phyloP scores from a whole-genome alignment of 345 rosid genomes.

The Lumnitzera littorea region DNA sequence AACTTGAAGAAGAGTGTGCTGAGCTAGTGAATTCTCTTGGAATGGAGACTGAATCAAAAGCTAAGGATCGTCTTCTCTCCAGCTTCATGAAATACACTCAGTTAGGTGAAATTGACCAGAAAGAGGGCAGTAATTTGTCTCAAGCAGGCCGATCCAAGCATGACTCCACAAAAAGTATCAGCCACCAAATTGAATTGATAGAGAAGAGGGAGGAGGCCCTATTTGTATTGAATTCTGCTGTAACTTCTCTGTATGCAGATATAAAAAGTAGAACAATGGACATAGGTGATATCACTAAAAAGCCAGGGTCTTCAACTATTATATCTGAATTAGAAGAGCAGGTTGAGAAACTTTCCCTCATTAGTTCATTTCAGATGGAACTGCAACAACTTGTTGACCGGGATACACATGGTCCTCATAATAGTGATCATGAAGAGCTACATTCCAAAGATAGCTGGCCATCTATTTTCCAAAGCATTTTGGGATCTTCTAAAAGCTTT shows the following conservation, averaged over 20 bases:
- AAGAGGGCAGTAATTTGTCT: constrained; percentile 31
- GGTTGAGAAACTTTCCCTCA: constrained; percentile 63
- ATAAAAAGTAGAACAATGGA: constrained; percentile 41
- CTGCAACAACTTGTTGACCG: constrained; percentile 35
- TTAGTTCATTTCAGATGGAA: constrained; percentile 53
- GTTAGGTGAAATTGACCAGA: constrained; percentile 44
- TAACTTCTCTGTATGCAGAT: constrained; percentile 48
- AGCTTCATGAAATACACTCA: constrained; percentile 65
- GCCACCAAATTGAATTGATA: constrained; percentile 26
- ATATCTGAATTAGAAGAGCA: constrained; percentile 63
- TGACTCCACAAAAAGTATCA: constrained; percentile 27
- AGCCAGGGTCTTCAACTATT: constrained; percentile 36
- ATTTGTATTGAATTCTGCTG: constrained; percentile 44
- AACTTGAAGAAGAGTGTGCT: constrained; percentile 50
- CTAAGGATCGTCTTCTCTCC: constrained; percentile 65
- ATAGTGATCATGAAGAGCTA: constrained; percentile 20
- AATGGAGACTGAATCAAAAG: constrained; percentile 56
- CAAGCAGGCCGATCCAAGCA: constrained; percentile 23
- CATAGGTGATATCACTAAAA: constrained; percentile 29
- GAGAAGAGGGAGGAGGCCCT: constrained; percentile 57
- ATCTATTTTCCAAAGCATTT: constrained; percentile 43
- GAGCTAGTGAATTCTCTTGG: constrained; percentile 58
- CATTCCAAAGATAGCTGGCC: constrained; percentile 49
- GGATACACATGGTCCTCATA: constrained; percentile 24
- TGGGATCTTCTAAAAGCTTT: constrained; percentile 51